These are phyloP conservation scores for Podila minutissima DNA, from an alignment of 192 early-diverging fungal genomes.

Conservation along the genomic window DNA sequence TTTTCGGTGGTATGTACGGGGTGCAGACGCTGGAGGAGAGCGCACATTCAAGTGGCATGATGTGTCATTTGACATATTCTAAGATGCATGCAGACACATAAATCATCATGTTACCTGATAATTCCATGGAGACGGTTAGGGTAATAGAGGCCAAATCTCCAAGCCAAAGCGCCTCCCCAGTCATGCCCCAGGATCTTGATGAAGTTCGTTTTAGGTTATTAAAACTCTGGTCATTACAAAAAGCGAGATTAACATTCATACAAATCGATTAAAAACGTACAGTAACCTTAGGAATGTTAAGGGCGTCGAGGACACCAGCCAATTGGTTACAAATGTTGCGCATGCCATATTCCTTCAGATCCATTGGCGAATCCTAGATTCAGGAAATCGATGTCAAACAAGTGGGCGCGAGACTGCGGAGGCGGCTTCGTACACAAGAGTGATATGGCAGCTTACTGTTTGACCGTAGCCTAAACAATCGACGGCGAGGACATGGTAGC, in stretches of 20 bases:
- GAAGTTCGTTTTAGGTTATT: too few relatives aligned
- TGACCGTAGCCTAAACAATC: constrained; percentile 64
- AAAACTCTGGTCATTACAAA: too few relatives aligned
- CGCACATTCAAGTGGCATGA: too few relatives aligned
- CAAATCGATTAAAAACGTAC: constrained; percentile 9
- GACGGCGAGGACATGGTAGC: constrained; percentile 66
- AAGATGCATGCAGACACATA: too few relatives aligned
- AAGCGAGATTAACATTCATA: background rate
- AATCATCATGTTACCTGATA: constrained; percentile 12
- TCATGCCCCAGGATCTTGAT: constrained; percentile 41
- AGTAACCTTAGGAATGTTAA: constrained; percentile 59
- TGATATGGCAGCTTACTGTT: constrained; percentile 34
- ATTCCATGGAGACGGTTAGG: constrained; percentile 35
- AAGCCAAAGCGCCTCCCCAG: constrained; percentile 43
- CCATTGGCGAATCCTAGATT: constrained; percentile 30
- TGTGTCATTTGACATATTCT: too few relatives aligned
- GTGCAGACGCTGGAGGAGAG: constrained; percentile 11
- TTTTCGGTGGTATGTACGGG: constrained; percentile 16
- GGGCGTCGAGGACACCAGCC: constrained; percentile 63
- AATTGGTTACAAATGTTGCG: constrained; percentile 64
- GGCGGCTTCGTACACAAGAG: too few relatives aligned
- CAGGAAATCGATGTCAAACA: too few relatives aligned
- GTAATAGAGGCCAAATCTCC: constrained; percentile 41
- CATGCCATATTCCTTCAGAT: constrained; percentile 57
- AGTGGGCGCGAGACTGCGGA: too few relatives aligned